phyloP scores from a whole-genome alignment of 73 alveolate species.

The Durusdinium trenchii region DNA sequence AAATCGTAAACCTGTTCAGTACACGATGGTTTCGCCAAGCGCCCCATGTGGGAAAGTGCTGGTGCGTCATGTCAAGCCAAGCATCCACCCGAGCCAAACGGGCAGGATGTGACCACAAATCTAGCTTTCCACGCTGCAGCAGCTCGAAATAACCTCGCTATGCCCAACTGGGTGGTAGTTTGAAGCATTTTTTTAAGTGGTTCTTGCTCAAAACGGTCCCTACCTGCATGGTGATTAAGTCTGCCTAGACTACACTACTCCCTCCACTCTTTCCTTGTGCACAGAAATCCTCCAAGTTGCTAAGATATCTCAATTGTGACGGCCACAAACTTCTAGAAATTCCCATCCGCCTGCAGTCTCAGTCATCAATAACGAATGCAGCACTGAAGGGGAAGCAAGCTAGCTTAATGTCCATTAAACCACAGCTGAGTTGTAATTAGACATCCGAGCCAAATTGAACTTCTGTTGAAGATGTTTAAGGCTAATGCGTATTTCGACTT shows the following conservation, averaged over 20 bases:
- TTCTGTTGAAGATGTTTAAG: not conserved
- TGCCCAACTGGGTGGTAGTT: no score
- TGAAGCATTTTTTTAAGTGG: no score
- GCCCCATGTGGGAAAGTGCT: no score
- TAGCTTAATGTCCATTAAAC: not conserved
- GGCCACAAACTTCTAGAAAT: conserved; percentile 55
- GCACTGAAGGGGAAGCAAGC: not conserved
- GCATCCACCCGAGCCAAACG: conserved; percentile 56
- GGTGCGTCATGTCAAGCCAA: not conserved
- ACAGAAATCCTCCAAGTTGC: conserved; percentile 7
- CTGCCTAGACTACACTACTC: no score
- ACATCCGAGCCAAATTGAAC: not conserved
- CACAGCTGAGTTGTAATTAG: not conserved
- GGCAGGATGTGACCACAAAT: conserved; percentile 47
- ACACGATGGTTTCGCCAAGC: no score
- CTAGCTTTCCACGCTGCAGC: conserved; percentile 63
- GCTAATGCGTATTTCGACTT: not conserved
- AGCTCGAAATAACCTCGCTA: conserved; percentile 42
- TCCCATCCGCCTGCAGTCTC: conserved; percentile 85
- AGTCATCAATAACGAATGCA: not conserved
- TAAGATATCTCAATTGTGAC: conserved; percentile 65
- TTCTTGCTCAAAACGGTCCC: no score
- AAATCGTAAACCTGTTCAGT: not conserved
- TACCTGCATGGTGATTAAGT: no score
- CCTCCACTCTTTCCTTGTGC: no score